Base-by-base conservation (phyloP, 768 basidiomycete genomes). In the Infundibulicybe gibba region DNA sequence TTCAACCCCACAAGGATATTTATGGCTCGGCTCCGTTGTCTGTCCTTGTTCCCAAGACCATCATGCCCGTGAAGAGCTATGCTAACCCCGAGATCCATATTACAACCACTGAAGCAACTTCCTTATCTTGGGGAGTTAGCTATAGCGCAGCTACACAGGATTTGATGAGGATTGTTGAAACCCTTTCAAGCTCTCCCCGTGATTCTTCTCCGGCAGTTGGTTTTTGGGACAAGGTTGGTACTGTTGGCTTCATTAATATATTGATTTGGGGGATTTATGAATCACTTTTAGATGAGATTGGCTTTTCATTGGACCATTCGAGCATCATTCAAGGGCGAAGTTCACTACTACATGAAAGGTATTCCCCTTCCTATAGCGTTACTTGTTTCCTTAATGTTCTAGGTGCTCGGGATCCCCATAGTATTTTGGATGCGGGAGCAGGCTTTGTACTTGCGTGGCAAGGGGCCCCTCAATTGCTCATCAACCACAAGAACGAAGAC, bases 31-130 rank as follows among this genome's bases (percentile, higher is more conserved):
- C 68, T 1, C 72, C 77, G 5, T 75, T 94, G 40, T 70, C 69
- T 19, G 64, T 94, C 34, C 52, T 66, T 35, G 74, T 95, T 31
- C 91, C 93, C 2, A 97, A 94, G 64, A 94, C 93, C 0, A 85
- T 92, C 48, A 95, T 94, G 89, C 88, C 94, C 0, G 87, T 94
- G 56, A 98, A 98, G 66, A 90, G 86, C 6, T 97, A 94, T 57
- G 88, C 90, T 1, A 75, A 78, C 39, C 90, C 93, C 3, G 64
- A 69, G 11, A 76, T 97, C 53, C 73, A 75, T 15, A 76, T 97
- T 41, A 67, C 71, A n/a, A 80, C 86, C 4, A 66, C 76, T 16
- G 72, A 70, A 30, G 74, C 83, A 4, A 89, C 91, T 0, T 78
- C 83, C 32, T 77, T 97, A 51, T 80, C 86, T 13, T 98, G 94